Evolutionary conservation across 2,329 filamentous ascomycete genomes (phyloP), one percentile per base, ranked within the genome.

Genomic region (Metarhizium humberi): DNA sequence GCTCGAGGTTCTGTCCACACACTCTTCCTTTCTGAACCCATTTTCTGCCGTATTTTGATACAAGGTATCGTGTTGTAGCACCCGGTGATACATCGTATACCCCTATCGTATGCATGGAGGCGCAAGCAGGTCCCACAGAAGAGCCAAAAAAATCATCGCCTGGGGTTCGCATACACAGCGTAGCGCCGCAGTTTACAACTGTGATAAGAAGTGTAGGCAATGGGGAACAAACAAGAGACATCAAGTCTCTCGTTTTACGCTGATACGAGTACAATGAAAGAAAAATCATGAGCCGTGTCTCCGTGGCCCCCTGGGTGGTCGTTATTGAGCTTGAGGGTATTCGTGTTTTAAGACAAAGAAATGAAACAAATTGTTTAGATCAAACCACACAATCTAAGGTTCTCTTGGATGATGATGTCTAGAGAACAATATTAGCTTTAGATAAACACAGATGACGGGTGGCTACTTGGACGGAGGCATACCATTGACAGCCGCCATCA

Each of bases 361-460:
- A n/a, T 61, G 67, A 66, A 68, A 63, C 60, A 67, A 65, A 61
- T 65, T 64, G 65, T 69, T 86, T 87, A 96, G 82, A 97, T 96
- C 73, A 97, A 79, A 81, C 92, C 92, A 75, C 92, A 96, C 73
- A 95, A 82, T 73, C 94, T 88, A 62, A 99, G 85, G 77, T 99
- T 99, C 77, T 97, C 94, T 79, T 99, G 94, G 73, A 99, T 99
- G 77, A 99, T 99, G 73, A 99, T 99, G 77, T 99, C 94, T 96
- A 63, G 2, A 52, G 29, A 1, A 2, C 47, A 2, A 14, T 6
- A 66, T 87, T 75, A 85, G 76, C 34, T 43, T 20, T 2, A 20
- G 3, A 18, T 3, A 30, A 13, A 2, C 13, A 14, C 16, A 6
- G 36, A 42, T 3, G 49, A 51, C 47, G 4, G 34, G 6, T 7